Evolutionary conservation across 2,329 filamentous ascomycete genomes (phyloP), one percentile per base, ranked within the genome.

Genomic region (Penicillium sp.): DNA sequence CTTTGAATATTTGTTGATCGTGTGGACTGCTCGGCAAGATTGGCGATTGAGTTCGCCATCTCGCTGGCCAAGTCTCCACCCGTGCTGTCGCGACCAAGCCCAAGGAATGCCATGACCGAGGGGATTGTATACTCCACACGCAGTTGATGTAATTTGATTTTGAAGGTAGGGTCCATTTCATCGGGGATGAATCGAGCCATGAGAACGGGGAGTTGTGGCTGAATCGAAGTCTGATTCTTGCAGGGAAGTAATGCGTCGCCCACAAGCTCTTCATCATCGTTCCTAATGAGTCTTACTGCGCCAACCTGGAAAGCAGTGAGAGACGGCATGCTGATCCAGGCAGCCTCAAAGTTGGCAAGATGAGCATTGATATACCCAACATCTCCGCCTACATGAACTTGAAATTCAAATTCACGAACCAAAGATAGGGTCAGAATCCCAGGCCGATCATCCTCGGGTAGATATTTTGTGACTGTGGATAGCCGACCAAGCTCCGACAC

Each of bases 391-490:
- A 93, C 71, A 42, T 89, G 82, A 9, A 90, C 73, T 25, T 80
- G 78, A 8, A 83, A 73, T 26, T 87, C 81, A 6, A 90, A 65
- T 18, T 85, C 84, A 50, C 85, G 83, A 51, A 97, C 72, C 27
- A 85, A 79, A 0, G 82, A 80, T 35, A 99, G 78, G 0, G 88
- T 92, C 35, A 99, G 79, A 20, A 97, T 79, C 0, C 94, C 94
- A 2, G 94, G 94, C 1, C 92, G 85, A 65, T 99, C 93, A 72
- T 99, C 94, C 64, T 99, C 93, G 0, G 94, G 93, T 2, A 99
- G 81, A 70, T 97, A 97, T 69, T 97, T 97, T 6, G 93, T 85
- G 25, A 99, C 91, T 0, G 87, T 92, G 0, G 92, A 90, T 5
- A 99, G 79, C 62, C 89, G 90, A 6, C 88, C 82, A 47, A 97